Evolutionary conservation across 768 basidiomycete genomes (phyloP), one percentile per base, ranked within the genome.

Genomic region (Pleurotus eryngii): DNA sequence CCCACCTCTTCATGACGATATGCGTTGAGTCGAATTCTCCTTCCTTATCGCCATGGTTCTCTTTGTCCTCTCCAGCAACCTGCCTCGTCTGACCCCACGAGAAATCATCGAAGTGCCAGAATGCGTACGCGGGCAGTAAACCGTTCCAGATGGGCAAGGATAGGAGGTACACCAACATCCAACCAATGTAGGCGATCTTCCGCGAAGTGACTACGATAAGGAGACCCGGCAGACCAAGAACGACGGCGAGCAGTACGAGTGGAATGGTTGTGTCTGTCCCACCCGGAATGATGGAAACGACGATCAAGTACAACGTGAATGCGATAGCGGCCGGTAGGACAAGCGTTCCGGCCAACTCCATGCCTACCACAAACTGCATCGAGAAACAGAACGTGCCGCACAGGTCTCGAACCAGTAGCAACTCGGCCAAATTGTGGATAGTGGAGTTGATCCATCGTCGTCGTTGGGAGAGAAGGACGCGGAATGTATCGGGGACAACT

Each of bases 321-420:
- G 92, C 84, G 75, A 98, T 98, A 60, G 97, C 96, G 40, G 95
- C 97, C 18, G 97, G 97, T 20, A 98, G 79, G 26, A 98, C 96
- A 60, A 99, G 81, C 2, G 97, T 98, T 68, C 96, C 96, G 59
- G 91, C 86, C 61, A 99, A 79, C 69, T 99, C 97, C 95, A 99
- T 99, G 69, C 90, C 95, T 37, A 96, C 93, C 63, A 98, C 94
- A 68, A 98, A 98, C 77, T 97, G 95, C 96, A 98, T 98, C 9
- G 93, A 95, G 84, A 99, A 98, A 78, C 97, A 99, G 87, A 98
- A 99, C 2, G 95, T 98, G 47, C 97, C 97, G 64, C 96, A 99
- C n/a, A 98, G 84, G 71, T 99, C 97, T 20, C 95, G 86, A 22
- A 99, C 96, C 49, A 98, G 81, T 30, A 98, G 73, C 57, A 99